These are phyloP conservation scores for Phycomyces nitens DNA, from an alignment of 192 early-diverging fungal genomes.

Conservation along the genomic window DNA sequence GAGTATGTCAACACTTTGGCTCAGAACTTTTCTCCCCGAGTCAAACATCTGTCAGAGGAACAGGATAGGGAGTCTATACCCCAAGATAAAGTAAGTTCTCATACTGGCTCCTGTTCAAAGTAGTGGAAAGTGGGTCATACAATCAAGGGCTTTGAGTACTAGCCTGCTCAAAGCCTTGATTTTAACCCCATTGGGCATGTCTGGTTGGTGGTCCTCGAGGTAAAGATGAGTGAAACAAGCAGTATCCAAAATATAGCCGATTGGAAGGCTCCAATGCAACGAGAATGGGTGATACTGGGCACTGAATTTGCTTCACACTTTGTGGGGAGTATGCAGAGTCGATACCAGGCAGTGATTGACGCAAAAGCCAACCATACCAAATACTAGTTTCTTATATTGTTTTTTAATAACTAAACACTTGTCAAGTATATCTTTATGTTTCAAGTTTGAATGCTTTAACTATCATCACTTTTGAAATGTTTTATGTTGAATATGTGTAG, in stretches of 20 bases:
- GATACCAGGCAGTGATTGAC: not conserved
- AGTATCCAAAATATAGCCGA: not conserved
- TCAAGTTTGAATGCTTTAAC: too few species aligned
- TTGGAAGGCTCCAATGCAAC: not conserved
- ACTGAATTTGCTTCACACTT: not conserved
- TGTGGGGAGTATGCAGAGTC: not conserved
- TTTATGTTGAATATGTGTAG: too few species aligned
- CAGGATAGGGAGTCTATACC: not conserved
- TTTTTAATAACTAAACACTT: too few species aligned
- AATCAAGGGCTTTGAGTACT: not conserved
- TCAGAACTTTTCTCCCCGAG: not conserved
- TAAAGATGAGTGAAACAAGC: not conserved
- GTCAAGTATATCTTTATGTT: too few species aligned
- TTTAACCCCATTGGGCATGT: not conserved
- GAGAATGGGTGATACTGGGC: not conserved
- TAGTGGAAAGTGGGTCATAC: not conserved
- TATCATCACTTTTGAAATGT: too few species aligned
- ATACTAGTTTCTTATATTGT: too few species aligned
- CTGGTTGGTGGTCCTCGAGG: not conserved
- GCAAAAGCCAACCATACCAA: too few species aligned
- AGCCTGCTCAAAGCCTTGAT: not conserved
- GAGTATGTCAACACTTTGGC: slow-evolving; percentile 1
- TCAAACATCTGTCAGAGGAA: not conserved
- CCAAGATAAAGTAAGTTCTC: not conserved
- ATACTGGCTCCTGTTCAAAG: not conserved